Percentiles rank a stretch among this genome's conserved stretches.
Conservation (phyloP, 495 filamentous ascomycete species). For the Xylaria grammica region DNA sequence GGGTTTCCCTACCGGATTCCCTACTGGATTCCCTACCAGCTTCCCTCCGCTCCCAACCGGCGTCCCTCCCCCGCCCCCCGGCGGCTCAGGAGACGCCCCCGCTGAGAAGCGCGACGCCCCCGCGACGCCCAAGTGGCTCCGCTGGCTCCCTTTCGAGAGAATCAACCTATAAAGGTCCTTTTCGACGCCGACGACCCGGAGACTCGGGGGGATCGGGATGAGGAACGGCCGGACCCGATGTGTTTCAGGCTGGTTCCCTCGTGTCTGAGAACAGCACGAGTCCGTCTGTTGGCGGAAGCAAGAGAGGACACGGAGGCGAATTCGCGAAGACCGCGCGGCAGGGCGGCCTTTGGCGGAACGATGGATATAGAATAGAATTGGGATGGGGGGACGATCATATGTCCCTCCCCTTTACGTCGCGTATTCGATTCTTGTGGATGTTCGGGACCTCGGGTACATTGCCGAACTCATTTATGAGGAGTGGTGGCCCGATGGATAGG, state of each 20-base stretch:
- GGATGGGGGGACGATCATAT: not conserved
- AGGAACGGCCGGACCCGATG: conserved; percentile 10
- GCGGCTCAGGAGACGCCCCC: not conserved
- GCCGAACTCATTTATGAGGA: not conserved
- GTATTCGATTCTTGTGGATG: conserved; percentile 21
- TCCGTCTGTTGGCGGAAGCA: not conserved
- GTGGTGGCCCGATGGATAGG: conserved; percentile 4
- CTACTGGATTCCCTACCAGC: not conserved
- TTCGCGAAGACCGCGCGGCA: not conserved
- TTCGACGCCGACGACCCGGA: not conserved
- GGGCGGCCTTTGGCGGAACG: not conserved
- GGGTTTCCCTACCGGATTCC: conserved; percentile 7
- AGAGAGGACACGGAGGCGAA: not conserved
- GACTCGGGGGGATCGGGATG: conserved; percentile 2
- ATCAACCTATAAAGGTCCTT: conserved; percentile 15
- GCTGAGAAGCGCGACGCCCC: conserved; percentile 7
- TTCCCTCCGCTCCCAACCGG: not conserved
- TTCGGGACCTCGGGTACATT: not conserved
- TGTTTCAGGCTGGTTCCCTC: conserved; percentile 2
- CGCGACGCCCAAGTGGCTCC: conserved; percentile 15
- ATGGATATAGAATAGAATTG: not conserved
- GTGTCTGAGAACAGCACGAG: not conserved
- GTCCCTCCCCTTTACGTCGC: not conserved
- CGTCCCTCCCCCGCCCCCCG: not conserved
- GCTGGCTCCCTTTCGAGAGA: conserved; percentile 20